These are phyloP conservation scores for Phytopythium kandeliae DNA, from an alignment of 352 stramenopile genomes.

Conservation along the genomic window DNA sequence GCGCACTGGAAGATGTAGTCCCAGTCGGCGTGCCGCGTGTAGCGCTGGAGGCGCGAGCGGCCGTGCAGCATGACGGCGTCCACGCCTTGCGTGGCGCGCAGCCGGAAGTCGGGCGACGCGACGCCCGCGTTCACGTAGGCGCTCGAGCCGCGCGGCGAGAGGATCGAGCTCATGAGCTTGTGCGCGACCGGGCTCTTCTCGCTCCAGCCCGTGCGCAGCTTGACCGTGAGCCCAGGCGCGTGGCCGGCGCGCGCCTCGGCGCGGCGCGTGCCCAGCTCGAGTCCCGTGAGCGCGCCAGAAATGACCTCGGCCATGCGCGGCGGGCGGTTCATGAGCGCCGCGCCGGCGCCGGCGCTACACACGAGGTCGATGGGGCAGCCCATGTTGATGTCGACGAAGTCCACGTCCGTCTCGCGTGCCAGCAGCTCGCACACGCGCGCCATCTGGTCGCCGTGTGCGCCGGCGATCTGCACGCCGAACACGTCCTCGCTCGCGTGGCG, in stretches of 20 bases:
- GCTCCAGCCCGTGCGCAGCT: conserved; percentile 98
- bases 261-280: conserved; percentile 57
- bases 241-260: conserved; percentile 23
- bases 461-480: conserved; percentile 98
- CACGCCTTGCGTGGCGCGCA: conserved; percentile 55
- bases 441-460: conserved; percentile 91
- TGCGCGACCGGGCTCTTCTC: conserved; percentile 94
- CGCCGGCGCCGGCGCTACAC: conserved; percentile 82
- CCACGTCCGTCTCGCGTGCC: conserved; percentile 88
- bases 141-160: conserved; percentile 45
- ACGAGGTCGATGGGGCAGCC: conserved; percentile 98
- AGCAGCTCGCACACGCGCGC: conserved; percentile 91
- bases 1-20: conserved; percentile 95
- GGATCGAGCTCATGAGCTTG: conserved; percentile 91
- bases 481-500: conserved; percentile 96
- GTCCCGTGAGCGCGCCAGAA: conserved; percentile 76
- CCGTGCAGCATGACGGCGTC: conserved; percentile 92
- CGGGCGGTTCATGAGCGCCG: conserved; percentile 92
- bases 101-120: conserved; percentile 61
- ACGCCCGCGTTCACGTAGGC: conserved; percentile 79
- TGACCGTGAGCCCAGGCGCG: conserved; percentile 92
- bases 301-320: conserved; percentile 89
- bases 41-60: conserved; percentile 95
- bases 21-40: conserved; percentile 98
- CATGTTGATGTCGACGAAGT: conserved; percentile 99